These are phyloP conservation scores for Grosmannia penicillata DNA, from an alignment of 2,329 filamentous ascomycete species.

Conservation along the genomic window DNA sequence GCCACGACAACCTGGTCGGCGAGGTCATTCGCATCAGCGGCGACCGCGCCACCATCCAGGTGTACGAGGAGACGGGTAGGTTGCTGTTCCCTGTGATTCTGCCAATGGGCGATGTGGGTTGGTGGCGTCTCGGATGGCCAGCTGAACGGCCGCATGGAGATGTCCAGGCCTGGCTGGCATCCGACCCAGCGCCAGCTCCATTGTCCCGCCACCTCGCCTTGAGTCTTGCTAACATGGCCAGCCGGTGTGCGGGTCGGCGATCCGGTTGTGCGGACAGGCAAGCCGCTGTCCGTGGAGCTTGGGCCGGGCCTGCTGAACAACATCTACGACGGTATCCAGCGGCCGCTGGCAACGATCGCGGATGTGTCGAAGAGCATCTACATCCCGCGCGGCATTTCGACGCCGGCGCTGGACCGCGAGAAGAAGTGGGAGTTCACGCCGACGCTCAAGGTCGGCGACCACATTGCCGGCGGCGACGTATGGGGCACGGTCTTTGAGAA, in stretches of 20 bases:
- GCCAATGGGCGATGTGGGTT: too few species aligned
- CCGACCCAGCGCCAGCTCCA: too few species aligned
- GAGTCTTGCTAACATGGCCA: conserved; percentile 18
- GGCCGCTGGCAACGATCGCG: conserved; percentile 77
- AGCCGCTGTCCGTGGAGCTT: conserved; percentile 93
- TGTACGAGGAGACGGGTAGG: conserved; percentile 96
- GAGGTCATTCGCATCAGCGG: conserved; percentile 96
- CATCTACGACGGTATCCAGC: conserved; percentile 98
- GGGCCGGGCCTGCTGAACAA: conserved; percentile 96
- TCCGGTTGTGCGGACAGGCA: conserved; percentile 77
- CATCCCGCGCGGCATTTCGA: conserved; percentile 84
- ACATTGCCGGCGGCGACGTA: conserved; percentile 90
- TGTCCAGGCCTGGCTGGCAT: too few species aligned
- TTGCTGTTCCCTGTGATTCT: neutral
- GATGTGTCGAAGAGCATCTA: conserved; percentile 76
- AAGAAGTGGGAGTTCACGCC: conserved; percentile 97
- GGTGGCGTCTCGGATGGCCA: too few species aligned
- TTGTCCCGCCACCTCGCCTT: neutral
- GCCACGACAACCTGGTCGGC: conserved; percentile 80
- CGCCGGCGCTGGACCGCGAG: conserved; percentile 74
- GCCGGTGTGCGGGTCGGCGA: conserved; percentile 94
- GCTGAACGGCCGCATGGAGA: too few species aligned
- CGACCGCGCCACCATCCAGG: conserved; percentile 94
- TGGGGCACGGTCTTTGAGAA: conserved; percentile 95
- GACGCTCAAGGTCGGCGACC: conserved; percentile 83